Percentiles rank a stretch among this genome's conserved stretches.
phyloP scores from a whole-genome alignment of 257 asterid species.

The Voacanga thouarsii region DNA sequence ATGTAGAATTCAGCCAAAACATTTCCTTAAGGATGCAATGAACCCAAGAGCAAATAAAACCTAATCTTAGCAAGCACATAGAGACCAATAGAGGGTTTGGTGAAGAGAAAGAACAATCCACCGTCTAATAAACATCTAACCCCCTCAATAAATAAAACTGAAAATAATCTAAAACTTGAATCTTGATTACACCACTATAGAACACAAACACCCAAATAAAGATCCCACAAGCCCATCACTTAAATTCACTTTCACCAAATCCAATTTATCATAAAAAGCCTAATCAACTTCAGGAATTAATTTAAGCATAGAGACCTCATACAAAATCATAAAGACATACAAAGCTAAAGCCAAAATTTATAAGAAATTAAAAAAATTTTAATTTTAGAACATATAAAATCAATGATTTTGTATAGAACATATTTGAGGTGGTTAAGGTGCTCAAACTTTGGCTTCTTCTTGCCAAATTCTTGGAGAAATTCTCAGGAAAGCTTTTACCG shows the following conservation, averaged over 20 bases:
- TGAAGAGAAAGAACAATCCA: neutral
- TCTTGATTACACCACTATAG: neutral
- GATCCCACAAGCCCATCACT: neutral
- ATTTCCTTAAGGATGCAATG: neutral
- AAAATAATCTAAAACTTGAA: neutral
- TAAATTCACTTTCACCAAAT: constrained; percentile 13
- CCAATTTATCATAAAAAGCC: neutral
- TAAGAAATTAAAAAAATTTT: no score
- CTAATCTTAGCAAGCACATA: neutral
- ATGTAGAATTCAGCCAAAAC: neutral
- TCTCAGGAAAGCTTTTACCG: no score
- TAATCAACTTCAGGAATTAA: neutral
- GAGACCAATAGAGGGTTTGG: no score
- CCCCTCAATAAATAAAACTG: neutral
- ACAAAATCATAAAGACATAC: no score
- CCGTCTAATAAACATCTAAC: neutral
- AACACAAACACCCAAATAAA: neutral
- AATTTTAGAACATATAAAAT: no score
- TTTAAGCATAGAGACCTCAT: neutral
- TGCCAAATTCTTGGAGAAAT: no score
- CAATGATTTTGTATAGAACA: no score
- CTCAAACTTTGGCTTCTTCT: no score
- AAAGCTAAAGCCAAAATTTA: no score
- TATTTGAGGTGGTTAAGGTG: no score
- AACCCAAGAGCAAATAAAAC: neutral